These are phyloP conservation scores for Blastocystis sp. DNA, from an alignment of 352 stramenopile genomes.

Conservation along the genomic window DNA sequence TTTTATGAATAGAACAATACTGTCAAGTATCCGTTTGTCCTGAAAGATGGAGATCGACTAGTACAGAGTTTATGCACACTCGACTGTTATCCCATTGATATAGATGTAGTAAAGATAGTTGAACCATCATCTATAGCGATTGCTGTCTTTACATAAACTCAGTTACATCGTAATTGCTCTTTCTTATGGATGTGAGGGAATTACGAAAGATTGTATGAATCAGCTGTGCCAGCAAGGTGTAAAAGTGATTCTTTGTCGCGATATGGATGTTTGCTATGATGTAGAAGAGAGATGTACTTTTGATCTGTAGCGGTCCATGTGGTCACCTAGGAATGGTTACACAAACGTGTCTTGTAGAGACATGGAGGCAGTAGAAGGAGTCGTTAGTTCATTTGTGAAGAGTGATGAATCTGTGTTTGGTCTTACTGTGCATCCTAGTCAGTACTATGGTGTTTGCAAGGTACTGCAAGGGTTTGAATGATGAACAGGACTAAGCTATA, in stretches of 20 bases:
- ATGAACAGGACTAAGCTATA: background rate
- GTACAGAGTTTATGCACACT: background rate
- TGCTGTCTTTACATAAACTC: background rate
- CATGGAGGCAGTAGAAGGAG: background rate
- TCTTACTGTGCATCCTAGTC: background rate
- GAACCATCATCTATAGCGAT: background rate
- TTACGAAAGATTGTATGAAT: background rate
- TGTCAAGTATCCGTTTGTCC: background rate
- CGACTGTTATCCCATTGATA: slow-evolving; percentile 23
- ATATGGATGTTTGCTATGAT: slow-evolving; percentile 55
- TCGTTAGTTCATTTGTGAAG: background rate
- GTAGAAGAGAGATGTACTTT: background rate
- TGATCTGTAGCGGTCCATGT: background rate
- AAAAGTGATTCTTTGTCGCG: slow-evolving; percentile 17
- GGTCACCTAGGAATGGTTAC: background rate
- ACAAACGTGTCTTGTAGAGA: background rate
- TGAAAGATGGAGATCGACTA: background rate
- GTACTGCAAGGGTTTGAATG: background rate
- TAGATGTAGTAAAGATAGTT: background rate
- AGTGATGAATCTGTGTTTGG: background rate
- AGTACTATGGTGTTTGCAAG: slow-evolving; percentile 8
- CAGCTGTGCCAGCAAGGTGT: background rate
- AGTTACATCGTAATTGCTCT: background rate
- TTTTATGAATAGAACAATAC: background rate
- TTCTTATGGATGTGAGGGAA: background rate